Percentiles rank a stretch among this genome's conserved stretches.
phyloP scores from a whole-genome alignment of 78 protist species.

The Planoprotostelium fungivorum region DNA sequence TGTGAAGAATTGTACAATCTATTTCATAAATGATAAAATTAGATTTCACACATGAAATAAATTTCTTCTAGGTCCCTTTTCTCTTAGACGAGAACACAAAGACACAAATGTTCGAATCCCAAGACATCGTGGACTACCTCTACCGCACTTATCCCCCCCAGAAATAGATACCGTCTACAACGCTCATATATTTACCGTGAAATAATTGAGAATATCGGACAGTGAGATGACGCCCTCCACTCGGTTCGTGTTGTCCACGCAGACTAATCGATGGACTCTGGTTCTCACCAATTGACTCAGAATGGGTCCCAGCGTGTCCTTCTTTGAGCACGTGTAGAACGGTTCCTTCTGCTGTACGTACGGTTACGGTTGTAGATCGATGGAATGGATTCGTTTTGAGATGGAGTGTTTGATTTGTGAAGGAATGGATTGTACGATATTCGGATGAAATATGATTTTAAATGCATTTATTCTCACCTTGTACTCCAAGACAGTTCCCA shows the following conservation, averaged over 20 bases:
- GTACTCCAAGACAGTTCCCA: background rate
- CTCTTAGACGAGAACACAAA: background rate
- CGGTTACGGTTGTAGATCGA: too few relatives aligned
- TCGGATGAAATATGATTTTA: too few relatives aligned
- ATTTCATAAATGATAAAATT: too few relatives aligned
- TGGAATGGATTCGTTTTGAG: too few relatives aligned
- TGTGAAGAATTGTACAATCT: too few relatives aligned
- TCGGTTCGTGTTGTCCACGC: constrained; percentile 25
- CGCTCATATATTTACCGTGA: background rate
- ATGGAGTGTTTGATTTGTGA: too few relatives aligned
- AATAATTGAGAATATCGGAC: constrained; percentile 41
- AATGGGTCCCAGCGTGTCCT: constrained; percentile 47
- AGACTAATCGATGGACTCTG: constrained; percentile 58
- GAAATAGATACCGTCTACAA: too few relatives aligned
- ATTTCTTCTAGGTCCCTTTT: background rate
- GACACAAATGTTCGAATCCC: background rate
- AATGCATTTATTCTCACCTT: too few relatives aligned
- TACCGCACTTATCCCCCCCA: background rate
- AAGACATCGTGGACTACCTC: background rate
- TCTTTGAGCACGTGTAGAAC: constrained; percentile 38
- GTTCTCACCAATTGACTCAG: constrained; percentile 34
- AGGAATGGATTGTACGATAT: too few relatives aligned
- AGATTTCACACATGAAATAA: too few relatives aligned
- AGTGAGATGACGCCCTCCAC: constrained; percentile 53
- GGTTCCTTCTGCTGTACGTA: background rate